These are phyloP conservation scores for Caryopteris hybrid DNA, from an alignment of 305 asterid species.

Conservation along the genomic window DNA sequence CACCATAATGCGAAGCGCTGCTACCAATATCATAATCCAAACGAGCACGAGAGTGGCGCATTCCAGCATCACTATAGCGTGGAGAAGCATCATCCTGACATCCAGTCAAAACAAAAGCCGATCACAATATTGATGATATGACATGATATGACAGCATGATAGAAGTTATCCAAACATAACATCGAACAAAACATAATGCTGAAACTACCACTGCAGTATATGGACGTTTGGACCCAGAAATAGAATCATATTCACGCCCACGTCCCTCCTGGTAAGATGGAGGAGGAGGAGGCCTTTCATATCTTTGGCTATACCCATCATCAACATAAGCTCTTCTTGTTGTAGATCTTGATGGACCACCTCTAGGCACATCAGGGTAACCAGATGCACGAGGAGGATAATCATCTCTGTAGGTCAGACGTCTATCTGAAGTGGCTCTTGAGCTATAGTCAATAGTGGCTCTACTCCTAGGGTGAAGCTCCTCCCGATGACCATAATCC, in stretches of 20 bases:
- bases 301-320: slow-evolving; percentile 74
- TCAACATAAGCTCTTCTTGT: slow-evolving; percentile 80
- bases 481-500: slow-evolving; percentile 76
- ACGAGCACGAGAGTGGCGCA: slow-evolving; percentile 89
- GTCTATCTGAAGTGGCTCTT: slow-evolving; percentile 64
- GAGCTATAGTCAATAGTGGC: slow-evolving; percentile 57
- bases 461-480: slow-evolving; percentile 74
- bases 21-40: slow-evolving; percentile 74
- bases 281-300: slow-evolving; percentile 90
- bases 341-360: slow-evolving; percentile 55
- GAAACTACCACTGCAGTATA: slow-evolving; percentile 64
- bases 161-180: background rate
- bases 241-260: slow-evolving; percentile 66
- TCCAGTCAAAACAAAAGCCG: slow-evolving; percentile 18
- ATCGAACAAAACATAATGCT: slow-evolving; percentile 1
- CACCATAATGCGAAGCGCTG: slow-evolving; percentile 78
- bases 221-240: slow-evolving; percentile 90
- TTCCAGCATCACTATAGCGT: slow-evolving; percentile 72
- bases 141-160: background rate
- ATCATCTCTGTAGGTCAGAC: slow-evolving; percentile 64
- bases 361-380: slow-evolving; percentile 72
- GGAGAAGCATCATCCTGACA: slow-evolving; percentile 82
- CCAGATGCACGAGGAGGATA: slow-evolving; percentile 70
- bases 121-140: slow-evolving; percentile 2
- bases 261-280: slow-evolving; percentile 70